Evolutionary conservation across 495 filamentous ascomycete genomes (phyloP), one percentile per base, ranked within the genome.

Genomic region (Lasiosphaeria hispida): DNA sequence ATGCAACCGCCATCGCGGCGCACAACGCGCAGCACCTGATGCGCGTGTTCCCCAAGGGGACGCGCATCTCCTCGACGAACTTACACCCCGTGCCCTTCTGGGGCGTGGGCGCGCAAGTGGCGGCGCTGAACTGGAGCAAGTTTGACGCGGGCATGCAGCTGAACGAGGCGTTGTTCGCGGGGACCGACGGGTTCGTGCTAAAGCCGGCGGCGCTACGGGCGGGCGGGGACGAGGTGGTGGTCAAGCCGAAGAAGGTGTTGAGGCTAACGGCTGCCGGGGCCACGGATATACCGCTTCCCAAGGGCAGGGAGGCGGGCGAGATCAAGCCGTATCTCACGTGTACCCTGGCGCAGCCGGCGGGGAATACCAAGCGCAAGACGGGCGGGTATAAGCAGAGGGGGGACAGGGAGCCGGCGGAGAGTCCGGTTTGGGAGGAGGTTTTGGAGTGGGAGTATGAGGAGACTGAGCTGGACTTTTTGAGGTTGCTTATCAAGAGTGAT

Each of bases 111-210:
- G 78, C 78, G 0, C 81, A 84, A 63, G 78, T 84, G 23, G 77
- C 74, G 62, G 81, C 81, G 10, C 70, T 83, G 52, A 83, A 83
- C 62, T 84, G 80, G 80, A 80, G 83, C 60, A 81, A 77, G 0
- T 84, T 81, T 42, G 78, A 75, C 23, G 74, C 71, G 0, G 69
- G 72, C 52, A 77, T 79, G 72, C 80, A 83, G 64, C 66, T 84
- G 48, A 83, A 84, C 57, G 80, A 83, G 53, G 81, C 81, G 0
- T 64, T 84, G 7, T 83, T 84, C 52, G 73, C 70, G 35, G 78
- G 77, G 5, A 77, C 78, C 1, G 74, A 72, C 13, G 81, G 81
- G 19, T 84, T 78, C 55, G 81, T 83, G 7, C 64, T 84, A 17
- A 84, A 84, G 50, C 81, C 80, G 0, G 69, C 70, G 0, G 69